phyloP scores from a whole-genome alignment of 2,329 filamentous ascomycete genomes.

The Diaporthe citrichinensis region DNA sequence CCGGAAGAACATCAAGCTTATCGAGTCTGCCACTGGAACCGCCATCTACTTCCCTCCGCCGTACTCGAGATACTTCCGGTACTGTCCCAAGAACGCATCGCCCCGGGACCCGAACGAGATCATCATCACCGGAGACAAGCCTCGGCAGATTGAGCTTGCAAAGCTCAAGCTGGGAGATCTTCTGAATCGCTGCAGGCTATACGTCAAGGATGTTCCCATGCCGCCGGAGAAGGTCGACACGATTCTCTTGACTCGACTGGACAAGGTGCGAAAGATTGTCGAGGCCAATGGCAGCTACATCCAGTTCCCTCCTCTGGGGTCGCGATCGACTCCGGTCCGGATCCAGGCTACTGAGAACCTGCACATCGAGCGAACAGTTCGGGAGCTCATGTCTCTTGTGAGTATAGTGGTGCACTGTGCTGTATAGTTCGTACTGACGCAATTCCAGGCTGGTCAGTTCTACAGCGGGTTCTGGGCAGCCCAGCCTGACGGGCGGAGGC shows the following conservation, averaged over 20 bases:
- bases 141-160: conserved; percentile 86
- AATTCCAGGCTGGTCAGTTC: conserved; percentile 86
- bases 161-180: conserved; percentile 94
- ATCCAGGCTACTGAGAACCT: conserved; percentile 95
- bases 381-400: conserved; percentile 95
- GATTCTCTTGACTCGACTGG: conserved; percentile 89
- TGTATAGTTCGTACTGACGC: conserved; percentile 45
- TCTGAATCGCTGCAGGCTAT: conserved; percentile 83
- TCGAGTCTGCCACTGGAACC: conserved; percentile 94
- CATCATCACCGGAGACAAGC: conserved; percentile 92
- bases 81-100: conserved; percentile 85
- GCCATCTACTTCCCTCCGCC: conserved; percentile 98
- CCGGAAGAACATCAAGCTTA: conserved; percentile 97
- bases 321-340: conserved; percentile 85
- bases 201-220: conserved; percentile 92
- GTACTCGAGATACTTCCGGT: conserved; percentile 92
- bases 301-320: conserved; percentile 89
- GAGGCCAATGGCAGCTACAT: conserved; percentile 97
- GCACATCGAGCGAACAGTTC: conserved; percentile 93
- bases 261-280: conserved; percentile 98
- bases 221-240: conserved; percentile 95
- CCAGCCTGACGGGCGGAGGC: conserved; percentile 75
- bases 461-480: conserved; percentile 98
- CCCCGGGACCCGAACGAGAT: conserved; percentile 90
- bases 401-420: conserved; percentile 50